Evolutionary conservation across 2,329 filamentous ascomycete species (phyloP), one percentile per base, ranked within the genome.

Genomic region (Aspergillus sp.): DNA sequence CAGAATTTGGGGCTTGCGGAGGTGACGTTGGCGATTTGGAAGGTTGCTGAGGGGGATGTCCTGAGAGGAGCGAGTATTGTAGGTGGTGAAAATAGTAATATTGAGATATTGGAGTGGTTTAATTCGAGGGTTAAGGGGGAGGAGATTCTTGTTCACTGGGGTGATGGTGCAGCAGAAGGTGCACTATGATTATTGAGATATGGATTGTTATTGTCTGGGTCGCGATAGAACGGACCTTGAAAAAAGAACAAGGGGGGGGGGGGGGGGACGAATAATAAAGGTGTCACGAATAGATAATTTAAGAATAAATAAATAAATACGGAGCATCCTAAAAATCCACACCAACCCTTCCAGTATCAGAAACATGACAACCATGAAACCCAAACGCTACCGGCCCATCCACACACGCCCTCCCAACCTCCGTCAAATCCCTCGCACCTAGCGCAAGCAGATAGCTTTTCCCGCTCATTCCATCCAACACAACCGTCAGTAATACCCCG

Each of bases 41-140:
- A 70, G 27, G 51, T 84, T 12, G 79, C 75, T 0, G 67, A 73
- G 52, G 75, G 69, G 11, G 75, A 76, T 60, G 74, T 81, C 2
- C 67, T 84, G 17, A 67, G 71, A 4, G 80, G 80, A 2, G 80
- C 79, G 2, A 76, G 58, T 46, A 64, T 70, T 2, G 69, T 77
- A 2, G 34, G 15, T n/a, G 34, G 12, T 7, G 34, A 37, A 2
- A 65, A 75, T 19, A 70, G 77, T 1, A 69, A 74, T 54, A 75
- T 84, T 11, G 75, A 81, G 66, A 80, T 83, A n/a, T 69, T 75
- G 27, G 79, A 85, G 64, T 84, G 82, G 82, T 84, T 85, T 61
- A 84, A 84, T 62, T 78, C 77, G 1, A 79, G 77, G 61, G 77
- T 84, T 2, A 77, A 79, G 40, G 80, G 78, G 0, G 79, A 79